Base-by-base conservation (phyloP, 176 grass and related monocot species). In the Dactylis glomerata region DNA sequence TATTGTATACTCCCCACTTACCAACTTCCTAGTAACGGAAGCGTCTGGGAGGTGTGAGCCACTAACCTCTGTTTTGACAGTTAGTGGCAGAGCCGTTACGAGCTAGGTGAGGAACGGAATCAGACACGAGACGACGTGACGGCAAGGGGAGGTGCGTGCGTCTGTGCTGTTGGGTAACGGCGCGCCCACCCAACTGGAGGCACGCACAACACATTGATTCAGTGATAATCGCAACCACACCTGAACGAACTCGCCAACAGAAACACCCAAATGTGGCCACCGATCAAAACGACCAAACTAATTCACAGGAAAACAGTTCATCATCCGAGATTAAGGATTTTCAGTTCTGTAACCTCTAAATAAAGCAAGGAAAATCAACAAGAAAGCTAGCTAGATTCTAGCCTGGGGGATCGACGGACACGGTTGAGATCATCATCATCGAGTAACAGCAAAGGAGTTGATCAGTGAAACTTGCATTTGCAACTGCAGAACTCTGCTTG, bases 81-180 rank as follows among this genome's bases (percentile, higher is more conserved):
- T 52, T 52, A 34, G 59, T 2, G 24, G 15, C 62, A 62, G 8
- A 77, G 20, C 76, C 24, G 76, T 78, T 61, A 62, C 34, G 1
- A 26, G 57, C 57, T 62, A 30, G 45, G 8, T 4, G 64, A 40
- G 61, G 26, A 46, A 17, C 10, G 20, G 10, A 55, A n/a, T 27
- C 40, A n/a, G 52, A 41, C 24, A 58, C 44, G 22, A 26, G 46
- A 67, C 30, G 62, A 81, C n/a, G 64, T 20, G 59, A 78, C 75
- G 32, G 55, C 64, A 65, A 52, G 10, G 37, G 37, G 40, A 20
- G 57, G 3, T 9, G 4, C 34, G 46, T 24, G 49, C 75, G 51
- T 8, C 56, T 76, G 70, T 85, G 81, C 79, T 46, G 87, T 76
- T 85, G 70, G 70, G 82, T 76, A 89, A 81, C 82, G 75, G 67